A percentile compares a stretch with the other conserved stretches of the same genome.
Conservation (phyloP, 2,329 filamentous ascomycete genomes). For the Aspergillus sp. region DNA sequence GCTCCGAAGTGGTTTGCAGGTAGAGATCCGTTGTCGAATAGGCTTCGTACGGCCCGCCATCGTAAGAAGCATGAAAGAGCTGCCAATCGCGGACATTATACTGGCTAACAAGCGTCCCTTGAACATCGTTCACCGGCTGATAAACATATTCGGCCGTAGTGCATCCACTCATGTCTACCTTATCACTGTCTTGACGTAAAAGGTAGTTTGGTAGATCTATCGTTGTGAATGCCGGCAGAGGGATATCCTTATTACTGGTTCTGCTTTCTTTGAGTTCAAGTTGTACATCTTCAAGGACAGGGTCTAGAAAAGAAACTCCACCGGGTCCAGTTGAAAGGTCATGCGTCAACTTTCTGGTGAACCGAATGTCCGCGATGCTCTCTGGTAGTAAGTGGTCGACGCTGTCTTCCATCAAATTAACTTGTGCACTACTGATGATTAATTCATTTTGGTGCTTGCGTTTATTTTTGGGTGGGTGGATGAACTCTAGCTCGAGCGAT, state of each 20-base stretch:
- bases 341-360: slow-evolving; percentile 33
- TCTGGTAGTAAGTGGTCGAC: slow-evolving; percentile 43
- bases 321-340: slow-evolving; percentile 23
- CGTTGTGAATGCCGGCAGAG: slow-evolving; percentile 32
- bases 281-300: slow-evolving; percentile 23
- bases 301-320: slow-evolving; percentile 13
- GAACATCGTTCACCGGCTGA: slow-evolving; percentile 31
- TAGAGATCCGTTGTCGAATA: slow-evolving; percentile 30
- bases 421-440: slow-evolving; percentile 29
- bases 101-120: slow-evolving; percentile 26
- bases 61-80: slow-evolving; percentile 32
- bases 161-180: neutral
- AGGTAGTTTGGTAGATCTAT: slow-evolving; percentile 30
- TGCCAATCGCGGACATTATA: slow-evolving; percentile 34
- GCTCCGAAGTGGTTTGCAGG: slow-evolving; percentile 23
- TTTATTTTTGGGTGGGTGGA: too few relatives aligned
- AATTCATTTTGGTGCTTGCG: slow-evolving; percentile 9
- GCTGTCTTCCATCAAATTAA: slow-evolving; percentile 29
- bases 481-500: slow-evolving; percentile 34
- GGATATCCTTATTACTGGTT: slow-evolving; percentile 8
- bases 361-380: slow-evolving; percentile 38
- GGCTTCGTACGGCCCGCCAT: slow-evolving; percentile 34
- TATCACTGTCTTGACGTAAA: slow-evolving; percentile 3
- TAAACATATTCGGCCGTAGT: slow-evolving; percentile 35
- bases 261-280: slow-evolving; percentile 19